Conservation (phyloP, 2,329 filamentous ascomycete genomes). For the Colletotrichum sp. region DNA sequence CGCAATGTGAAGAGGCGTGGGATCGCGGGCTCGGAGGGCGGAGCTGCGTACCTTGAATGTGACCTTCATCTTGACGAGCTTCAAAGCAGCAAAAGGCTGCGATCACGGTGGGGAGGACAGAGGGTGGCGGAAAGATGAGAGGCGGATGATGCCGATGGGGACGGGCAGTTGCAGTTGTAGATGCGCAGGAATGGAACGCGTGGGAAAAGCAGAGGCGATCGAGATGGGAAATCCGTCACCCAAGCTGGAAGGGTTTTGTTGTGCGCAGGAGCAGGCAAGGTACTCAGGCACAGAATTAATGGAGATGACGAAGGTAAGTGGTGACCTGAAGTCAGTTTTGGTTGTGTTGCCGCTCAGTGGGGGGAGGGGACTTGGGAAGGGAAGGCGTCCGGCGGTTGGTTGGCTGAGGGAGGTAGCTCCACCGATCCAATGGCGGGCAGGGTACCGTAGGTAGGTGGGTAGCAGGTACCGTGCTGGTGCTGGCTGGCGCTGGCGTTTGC, state of each 20-base stretch:
- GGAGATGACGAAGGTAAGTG: constrained; percentile 22
- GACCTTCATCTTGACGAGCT: constrained; percentile 67
- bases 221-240: constrained; percentile 15
- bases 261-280: constrained; percentile 9
- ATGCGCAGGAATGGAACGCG: constrained; percentile 1
- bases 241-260: constrained; percentile 2
- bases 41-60: constrained; percentile 63
- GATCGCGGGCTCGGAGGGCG: background rate
- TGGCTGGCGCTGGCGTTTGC: background rate
- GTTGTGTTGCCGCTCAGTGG: constrained; percentile 18
- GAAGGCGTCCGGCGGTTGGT: constrained; percentile 11
- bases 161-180: background rate
- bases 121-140: background rate
- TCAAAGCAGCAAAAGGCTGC: constrained; percentile 34
- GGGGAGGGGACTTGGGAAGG: background rate
- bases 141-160: background rate
- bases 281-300: constrained; percentile 17
- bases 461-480: background rate
- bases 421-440: background rate
- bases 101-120: background rate
- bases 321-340: constrained; percentile 23
- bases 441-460: background rate
- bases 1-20: background rate
- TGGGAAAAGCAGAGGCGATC: constrained; percentile 1
- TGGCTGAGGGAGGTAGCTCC: constrained; percentile 18